Evolutionary conservation across 108 stramenopile genomes (phyloP), one percentile per base, ranked within the genome.

Genomic region (Chaetoceros muelleri): DNA sequence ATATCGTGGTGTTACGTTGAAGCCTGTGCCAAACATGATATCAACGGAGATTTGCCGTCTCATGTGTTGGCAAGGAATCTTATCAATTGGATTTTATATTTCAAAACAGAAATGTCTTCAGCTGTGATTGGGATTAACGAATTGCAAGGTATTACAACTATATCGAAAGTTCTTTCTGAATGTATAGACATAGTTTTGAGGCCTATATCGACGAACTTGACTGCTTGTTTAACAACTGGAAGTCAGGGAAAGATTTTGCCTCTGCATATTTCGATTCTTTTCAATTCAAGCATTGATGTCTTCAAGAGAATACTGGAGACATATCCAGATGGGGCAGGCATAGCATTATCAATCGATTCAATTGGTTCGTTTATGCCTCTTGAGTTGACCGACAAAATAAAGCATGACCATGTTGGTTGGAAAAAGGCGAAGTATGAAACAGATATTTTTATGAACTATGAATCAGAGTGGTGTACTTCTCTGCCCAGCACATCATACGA

Each of bases 231-330:
- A 1, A 45, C 48, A 31, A 51, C 66, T 17, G 81, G 76, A 44
- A 71, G 77, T 29, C 30, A 67, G 20, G 81, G 76, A 23, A 50
- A 48, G 2, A 27, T 82, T 28, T 40, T 82, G 1, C 81, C 81
- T 13, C 59, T 82, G n/a, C 81, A 82, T 65, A 76, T 82, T 56
- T 76, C 77, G 40, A 51, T 67, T 0, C 74, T 82, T n/a, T 82
- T 79, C 49, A 68, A 66, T 23, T 60, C 58, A 0, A 61, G 74
- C 13, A 66, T 69, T 51, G 30, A 61, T 17, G 69, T 67, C 1
- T 54, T 79, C 13, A 28, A 52, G 26, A 19, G 54, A 5, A 44
- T 76, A 0, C 46, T 82, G 24, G 72, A 78, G 48, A 30, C 53
- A 26, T 74, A 65, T 52, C 81, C 77, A 2, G 30, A 51, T 22